phyloP scores from a whole-genome alignment of 441 rosid genomes.

The Pelargonium citronellum region DNA sequence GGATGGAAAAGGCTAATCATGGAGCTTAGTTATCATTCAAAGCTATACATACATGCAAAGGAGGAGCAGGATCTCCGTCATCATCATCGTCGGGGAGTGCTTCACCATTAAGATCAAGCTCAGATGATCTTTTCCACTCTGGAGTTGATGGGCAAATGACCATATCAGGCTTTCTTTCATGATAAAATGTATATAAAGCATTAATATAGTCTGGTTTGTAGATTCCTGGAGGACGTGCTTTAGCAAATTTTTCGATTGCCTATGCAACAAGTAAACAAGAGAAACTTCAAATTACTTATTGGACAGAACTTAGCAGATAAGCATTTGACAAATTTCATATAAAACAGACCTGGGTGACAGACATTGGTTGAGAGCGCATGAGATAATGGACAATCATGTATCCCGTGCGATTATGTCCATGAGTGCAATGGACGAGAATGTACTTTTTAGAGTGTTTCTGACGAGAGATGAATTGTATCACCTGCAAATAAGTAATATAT shows the following conservation, averaged over 20 bases:
- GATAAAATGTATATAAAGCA: constrained; percentile 76
- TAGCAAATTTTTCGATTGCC: constrained; percentile 81
- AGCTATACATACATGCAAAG: constrained; percentile 49
- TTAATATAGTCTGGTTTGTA: constrained; percentile 90
- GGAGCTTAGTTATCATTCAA: background rate
- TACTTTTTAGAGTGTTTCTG: constrained; percentile 72
- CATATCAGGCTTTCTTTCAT: constrained; percentile 77
- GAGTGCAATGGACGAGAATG: constrained; percentile 96
- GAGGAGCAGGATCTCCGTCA: constrained; percentile 64
- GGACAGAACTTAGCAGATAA: constrained; percentile 13
- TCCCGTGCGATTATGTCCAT: constrained; percentile 98
- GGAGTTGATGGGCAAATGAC: constrained; percentile 78
- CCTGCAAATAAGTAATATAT: constrained; percentile 37
- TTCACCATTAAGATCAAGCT: constrained; percentile 97
- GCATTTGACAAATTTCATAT: background rate
- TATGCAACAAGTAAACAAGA: constrained; percentile 30
- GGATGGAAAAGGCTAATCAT: too few species aligned
- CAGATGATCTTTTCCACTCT: constrained; percentile 95
- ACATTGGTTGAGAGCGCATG: constrained; percentile 70
- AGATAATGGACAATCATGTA: constrained; percentile 93
- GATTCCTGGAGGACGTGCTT: constrained; percentile 97
- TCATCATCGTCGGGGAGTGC: constrained; percentile 67
- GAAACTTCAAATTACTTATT: constrained; percentile 14
- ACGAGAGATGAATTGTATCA: constrained; percentile 57
- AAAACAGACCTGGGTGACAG: constrained; percentile 72